A percentile compares a stretch with the other conserved stretches of the same genome.
phyloP scores from a whole-genome alignment of 495 filamentous ascomycete genomes.

The Penicillium psychrofluorescens region DNA sequence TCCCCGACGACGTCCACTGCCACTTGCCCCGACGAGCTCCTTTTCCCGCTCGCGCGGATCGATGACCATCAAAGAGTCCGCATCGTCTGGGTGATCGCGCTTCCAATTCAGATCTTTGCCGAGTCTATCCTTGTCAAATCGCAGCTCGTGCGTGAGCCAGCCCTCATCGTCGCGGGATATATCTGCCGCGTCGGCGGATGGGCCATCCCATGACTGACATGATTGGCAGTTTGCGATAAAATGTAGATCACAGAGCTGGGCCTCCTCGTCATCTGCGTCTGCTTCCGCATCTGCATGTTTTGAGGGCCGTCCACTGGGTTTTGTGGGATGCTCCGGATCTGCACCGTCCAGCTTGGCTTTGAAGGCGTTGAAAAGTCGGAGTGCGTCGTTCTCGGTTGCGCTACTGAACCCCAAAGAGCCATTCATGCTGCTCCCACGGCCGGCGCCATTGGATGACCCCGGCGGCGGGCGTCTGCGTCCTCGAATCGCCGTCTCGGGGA shows the following conservation, averaged over 20 bases:
- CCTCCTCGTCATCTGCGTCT: conserved; percentile 57
- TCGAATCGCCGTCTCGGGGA: conserved; percentile 70
- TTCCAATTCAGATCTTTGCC: conserved; percentile 92
- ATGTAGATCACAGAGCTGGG: conserved; percentile 75
- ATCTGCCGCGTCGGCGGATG: conserved; percentile 19
- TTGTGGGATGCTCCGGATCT: conserved; percentile 26
- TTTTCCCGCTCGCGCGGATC: conserved; percentile 83
- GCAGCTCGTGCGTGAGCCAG: conserved; percentile 68
- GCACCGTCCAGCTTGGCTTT: conserved; percentile 65
- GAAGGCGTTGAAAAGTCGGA: conserved; percentile 69
- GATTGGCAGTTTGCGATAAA: conserved; percentile 92
- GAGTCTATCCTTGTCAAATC: conserved; percentile 79
- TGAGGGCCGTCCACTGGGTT: neutral
- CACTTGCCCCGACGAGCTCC: conserved; percentile 39
- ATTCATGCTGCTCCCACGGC: conserved; percentile 6
- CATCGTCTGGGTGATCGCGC: conserved; percentile 76
- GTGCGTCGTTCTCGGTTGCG: conserved; percentile 51
- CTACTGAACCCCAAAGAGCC: conserved; percentile 16
- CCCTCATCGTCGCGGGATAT: conserved; percentile 54
- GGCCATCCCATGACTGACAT: conserved; percentile 64
- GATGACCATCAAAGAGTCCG: conserved; percentile 87
- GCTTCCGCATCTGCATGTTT: conserved; percentile 14
- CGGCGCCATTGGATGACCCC: conserved; percentile 28
- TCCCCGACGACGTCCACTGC: conserved; percentile 17
- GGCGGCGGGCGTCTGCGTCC: conserved; percentile 72